Conservation (phyloP, 2,329 filamentous ascomycete genomes). For the Fusarium nelsonii region DNA sequence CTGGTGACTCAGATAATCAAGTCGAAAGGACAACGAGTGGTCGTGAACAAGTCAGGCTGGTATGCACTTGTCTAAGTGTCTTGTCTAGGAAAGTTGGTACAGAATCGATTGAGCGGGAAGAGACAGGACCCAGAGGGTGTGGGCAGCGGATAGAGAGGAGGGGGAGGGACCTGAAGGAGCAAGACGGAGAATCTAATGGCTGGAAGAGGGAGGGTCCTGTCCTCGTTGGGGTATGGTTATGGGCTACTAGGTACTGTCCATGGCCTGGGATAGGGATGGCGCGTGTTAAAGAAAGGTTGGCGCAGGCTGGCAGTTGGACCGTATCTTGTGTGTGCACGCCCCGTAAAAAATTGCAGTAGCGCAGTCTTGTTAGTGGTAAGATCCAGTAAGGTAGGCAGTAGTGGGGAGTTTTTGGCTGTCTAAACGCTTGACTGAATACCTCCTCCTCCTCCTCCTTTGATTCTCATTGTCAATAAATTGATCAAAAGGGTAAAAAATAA, state of each 20-base stretch:
- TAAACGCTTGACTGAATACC: conserved; percentile 4
- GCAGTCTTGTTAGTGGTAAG: conserved; percentile 2
- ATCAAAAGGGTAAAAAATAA: neutral
- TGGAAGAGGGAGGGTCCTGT: conserved; percentile 29
- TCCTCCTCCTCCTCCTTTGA: neutral
- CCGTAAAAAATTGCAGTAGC: conserved; percentile 26
- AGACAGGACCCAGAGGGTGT: conserved; percentile 36
- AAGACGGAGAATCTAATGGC: conserved; percentile 34
- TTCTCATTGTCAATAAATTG: conserved; percentile 12
- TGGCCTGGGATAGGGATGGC: conserved; percentile 35
- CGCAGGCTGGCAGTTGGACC: conserved; percentile 26
- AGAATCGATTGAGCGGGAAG: conserved; percentile 17
- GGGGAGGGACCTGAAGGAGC: conserved; percentile 36
- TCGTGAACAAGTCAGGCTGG: conserved; percentile 46
- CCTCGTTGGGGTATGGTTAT: conserved; percentile 1
- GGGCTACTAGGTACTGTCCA: too few species aligned
- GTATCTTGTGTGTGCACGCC: conserved; percentile 18
- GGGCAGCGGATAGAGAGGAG: conserved; percentile 18
- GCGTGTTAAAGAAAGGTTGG: conserved; percentile 36
- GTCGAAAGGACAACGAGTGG: conserved; percentile 47
- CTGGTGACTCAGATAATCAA: conserved; percentile 47
- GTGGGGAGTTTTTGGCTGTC: conserved; percentile 25
- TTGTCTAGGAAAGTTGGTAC: conserved; percentile 44
- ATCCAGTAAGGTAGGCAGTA: neutral
- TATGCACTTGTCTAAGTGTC: conserved; percentile 43